Base-by-base conservation (phyloP, 345 rosid species). In the Dimocarpus longan region DNA sequence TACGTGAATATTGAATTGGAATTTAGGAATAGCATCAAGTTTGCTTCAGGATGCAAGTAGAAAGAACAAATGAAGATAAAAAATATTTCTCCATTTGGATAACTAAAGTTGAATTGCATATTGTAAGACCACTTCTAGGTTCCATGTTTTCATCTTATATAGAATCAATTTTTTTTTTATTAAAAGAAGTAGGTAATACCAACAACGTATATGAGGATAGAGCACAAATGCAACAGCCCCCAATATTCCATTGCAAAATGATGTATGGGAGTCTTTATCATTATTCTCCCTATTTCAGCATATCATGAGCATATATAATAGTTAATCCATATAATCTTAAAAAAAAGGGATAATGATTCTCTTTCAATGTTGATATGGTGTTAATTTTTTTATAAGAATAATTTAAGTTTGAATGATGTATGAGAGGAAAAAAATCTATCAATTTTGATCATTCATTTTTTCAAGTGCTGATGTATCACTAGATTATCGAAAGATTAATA, bases 21-120 rank as follows among this genome's bases (percentile, higher is more conserved):
- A 54, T 54, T 52, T 16, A 79, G 72, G 83, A 74, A 77, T 80
- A 66, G 81, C 80, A 73, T 74, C 75, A 54, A 54, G 11, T 46
- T 46, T 1, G 50, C 19, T 15, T 40, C 28, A 44, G 68, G 42
- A 24, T 32, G 37, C 83, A 73, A 80, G 79, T 83, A 15, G 83
- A 73, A 50, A 22, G 24, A 82, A 65, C 56, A 69, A 74, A 59
- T 72, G 32, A n/a, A 43, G 15, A 16, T 50, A 12, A 37, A 74
- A 73, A 32, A 64, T 69, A 26, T 15, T 54, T 46, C 50, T 22
- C 18, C 69, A 44, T 10, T 5, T 19, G 16, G 66, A 65, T 52
- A 71, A 22, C 21, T 12, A 16, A 13, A 15, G 13, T 26, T 42
- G 46, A 26, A 44, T 78, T 59, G 24, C 54, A 67, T 68, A 22